Evolutionary conservation across 768 basidiomycete genomes (phyloP).

Genomic region (Boletus rubescentipes): DNA sequence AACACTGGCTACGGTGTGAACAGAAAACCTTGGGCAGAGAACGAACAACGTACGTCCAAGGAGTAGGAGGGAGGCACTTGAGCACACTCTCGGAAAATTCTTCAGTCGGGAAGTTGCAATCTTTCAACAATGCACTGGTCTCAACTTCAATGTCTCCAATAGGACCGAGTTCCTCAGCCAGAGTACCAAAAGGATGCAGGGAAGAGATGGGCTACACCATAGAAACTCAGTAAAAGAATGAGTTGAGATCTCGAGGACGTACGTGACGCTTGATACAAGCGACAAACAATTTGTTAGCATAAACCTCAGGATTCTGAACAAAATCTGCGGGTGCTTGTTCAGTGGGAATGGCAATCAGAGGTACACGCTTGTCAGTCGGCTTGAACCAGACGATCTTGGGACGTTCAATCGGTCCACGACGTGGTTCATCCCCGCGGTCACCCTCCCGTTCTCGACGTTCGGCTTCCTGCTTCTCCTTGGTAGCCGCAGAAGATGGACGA

Average conservation of each 20-base stretch:
- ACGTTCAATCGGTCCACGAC: slow-evolving; percentile 76
- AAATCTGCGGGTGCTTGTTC: slow-evolving; percentile 98
- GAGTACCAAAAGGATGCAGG: slow-evolving; percentile 96
- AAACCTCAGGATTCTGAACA: slow-evolving; percentile 89
- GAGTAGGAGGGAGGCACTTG: slow-evolving; percentile 94
- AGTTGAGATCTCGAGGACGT: slow-evolving; percentile 33
- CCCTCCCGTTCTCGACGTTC: slow-evolving; percentile 97
- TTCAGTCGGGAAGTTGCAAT: slow-evolving; percentile 98
- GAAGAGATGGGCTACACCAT: slow-evolving; percentile 80
- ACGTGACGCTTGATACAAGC: slow-evolving; percentile 99
- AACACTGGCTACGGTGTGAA: slow-evolving; percentile 48
- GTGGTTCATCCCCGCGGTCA: slow-evolving; percentile 81
- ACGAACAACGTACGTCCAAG: slow-evolving; percentile 71
- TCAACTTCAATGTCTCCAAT: slow-evolving; percentile 99
- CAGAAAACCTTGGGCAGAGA: not conserved
- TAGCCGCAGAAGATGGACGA: slow-evolving; percentile 94
- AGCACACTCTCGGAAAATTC: slow-evolving; percentile 94
- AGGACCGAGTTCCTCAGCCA: slow-evolving; percentile 96
- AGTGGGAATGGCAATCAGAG: slow-evolving; percentile 96
- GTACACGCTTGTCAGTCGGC: slow-evolving; percentile 98
- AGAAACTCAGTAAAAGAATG: slow-evolving; percentile 17
- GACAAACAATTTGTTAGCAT: slow-evolving; percentile 89
- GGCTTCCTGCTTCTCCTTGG: slow-evolving; percentile 98
- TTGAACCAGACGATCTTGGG: slow-evolving; percentile 99
- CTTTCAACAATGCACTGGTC: slow-evolving; percentile 94